Evolutionary conservation across 2,329 filamentous ascomycete genomes (phyloP).

Genomic region (Dactylellina parvicollis): DNA sequence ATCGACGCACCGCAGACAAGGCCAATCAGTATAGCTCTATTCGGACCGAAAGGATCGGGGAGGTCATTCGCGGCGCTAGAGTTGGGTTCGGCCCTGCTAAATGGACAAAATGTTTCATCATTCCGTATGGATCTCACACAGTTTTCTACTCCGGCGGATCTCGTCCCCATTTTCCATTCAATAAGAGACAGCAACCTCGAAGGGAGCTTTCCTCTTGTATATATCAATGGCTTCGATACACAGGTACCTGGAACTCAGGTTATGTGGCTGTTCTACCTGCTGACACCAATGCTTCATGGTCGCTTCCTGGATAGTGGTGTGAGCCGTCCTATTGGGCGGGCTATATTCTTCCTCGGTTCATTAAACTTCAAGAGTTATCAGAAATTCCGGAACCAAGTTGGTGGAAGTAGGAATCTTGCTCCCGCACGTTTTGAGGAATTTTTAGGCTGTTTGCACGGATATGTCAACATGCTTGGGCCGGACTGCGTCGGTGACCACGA

Average conservation of each 20-base stretch:
- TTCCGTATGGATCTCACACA: conserved; percentile 43
- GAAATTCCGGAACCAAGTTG: conserved; percentile 30
- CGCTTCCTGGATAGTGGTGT: conserved; percentile 31
- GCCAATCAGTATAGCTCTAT: conserved; percentile 36
- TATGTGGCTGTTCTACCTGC: conserved; percentile 33
- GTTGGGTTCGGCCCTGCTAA: conserved; percentile 16
- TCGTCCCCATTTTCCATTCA: conserved; percentile 33
- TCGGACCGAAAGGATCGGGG: conserved; percentile 31
- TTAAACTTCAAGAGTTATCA: conserved; percentile 36
- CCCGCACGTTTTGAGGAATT: conserved; percentile 35
- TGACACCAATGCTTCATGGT: conserved; percentile 33
- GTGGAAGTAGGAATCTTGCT: conserved; percentile 7
- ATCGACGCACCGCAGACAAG: conserved; percentile 39
- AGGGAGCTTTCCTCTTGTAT: conserved; percentile 34
- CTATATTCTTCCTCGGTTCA: conserved; percentile 41
- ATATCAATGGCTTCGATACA: conserved; percentile 40
- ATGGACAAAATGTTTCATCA: conserved; percentile 9
- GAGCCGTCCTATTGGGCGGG: conserved; percentile 35
- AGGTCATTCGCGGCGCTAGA: conserved; percentile 31
- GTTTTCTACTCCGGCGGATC: conserved; percentile 3
- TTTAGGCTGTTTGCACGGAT: conserved; percentile 41
- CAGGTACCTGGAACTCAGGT: conserved; percentile 16
- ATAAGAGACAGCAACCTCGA: conserved; percentile 44
- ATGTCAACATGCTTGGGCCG: conserved; percentile 42
- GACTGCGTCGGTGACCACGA: conserved; percentile 37